Conservation (phyloP, 805 yeast species). For the Dipodascus albidus region DNA sequence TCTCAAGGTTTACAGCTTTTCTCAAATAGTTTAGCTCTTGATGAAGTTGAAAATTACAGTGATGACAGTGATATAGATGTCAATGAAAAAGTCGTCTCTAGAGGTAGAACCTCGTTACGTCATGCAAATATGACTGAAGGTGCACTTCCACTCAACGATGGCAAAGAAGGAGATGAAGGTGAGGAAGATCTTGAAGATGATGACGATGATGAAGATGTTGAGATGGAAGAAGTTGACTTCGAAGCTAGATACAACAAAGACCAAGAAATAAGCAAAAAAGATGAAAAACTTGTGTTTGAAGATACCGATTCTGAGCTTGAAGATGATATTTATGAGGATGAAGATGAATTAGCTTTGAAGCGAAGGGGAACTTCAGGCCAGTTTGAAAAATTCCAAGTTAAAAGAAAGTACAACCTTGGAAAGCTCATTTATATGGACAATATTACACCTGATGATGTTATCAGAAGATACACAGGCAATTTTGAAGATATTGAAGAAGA, state of each 20-base stretch:
- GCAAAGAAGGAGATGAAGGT: conserved; percentile 25
- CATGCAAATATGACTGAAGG: conserved; percentile 30
- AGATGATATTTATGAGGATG: conserved; percentile 25
- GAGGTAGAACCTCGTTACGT: conserved; percentile 61
- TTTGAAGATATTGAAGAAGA: conserved; percentile 15
- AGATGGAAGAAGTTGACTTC: conserved; percentile 10
- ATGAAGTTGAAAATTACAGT: conserved; percentile 31
- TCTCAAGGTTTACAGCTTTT: conserved; percentile 71
- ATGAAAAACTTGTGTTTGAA: conserved; percentile 38
- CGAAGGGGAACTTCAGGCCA: conserved; percentile 25
- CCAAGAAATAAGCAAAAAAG: conserved; percentile 26
- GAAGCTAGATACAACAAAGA: conserved; percentile 21
- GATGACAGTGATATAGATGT: conserved; percentile 33
- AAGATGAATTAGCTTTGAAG: conserved; percentile 15
- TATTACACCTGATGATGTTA: conserved; percentile 44
- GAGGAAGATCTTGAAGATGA: conserved; percentile 35
- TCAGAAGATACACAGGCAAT: conserved; percentile 21
- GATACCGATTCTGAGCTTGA: conserved; percentile 32
- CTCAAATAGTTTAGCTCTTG: conserved; percentile 44
- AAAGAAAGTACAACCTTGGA: conserved; percentile 56
- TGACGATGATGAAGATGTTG: conserved; percentile 12
- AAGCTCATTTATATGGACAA: conserved; percentile 72
- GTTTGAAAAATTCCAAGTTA: conserved; percentile 42
- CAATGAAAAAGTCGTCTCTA: conserved; percentile 26
- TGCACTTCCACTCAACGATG: conserved; percentile 31